phyloP scores from a whole-genome alignment of 768 basidiomycete species.

The Tricholoma hemisulphureum region DNA sequence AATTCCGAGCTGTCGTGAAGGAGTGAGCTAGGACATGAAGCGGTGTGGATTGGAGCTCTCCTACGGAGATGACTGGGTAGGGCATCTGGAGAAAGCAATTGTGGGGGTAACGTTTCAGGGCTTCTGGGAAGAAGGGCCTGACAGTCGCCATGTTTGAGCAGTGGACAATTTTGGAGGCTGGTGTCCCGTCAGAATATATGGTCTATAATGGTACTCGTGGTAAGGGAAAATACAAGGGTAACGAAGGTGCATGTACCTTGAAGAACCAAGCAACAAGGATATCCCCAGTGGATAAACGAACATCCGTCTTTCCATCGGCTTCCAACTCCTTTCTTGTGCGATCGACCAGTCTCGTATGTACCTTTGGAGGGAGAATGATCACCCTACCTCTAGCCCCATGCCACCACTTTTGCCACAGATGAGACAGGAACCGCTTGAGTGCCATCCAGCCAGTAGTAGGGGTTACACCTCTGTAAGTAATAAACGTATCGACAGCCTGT shows the following conservation, averaged over 20 bases:
- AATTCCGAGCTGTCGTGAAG: conserved; percentile 19
- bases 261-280: conserved; percentile 41
- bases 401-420: conserved; percentile 39
- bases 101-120: neutral
- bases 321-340: conserved; percentile 26
- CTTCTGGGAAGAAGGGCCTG: neutral
- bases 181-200: neutral
- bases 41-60: neutral
- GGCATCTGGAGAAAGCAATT: neutral
- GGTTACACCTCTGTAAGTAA: conserved; percentile 23
- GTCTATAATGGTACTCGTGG: neutral
- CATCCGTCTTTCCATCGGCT: conserved; percentile 12
- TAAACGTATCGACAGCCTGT: neutral
- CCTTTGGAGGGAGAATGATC: conserved; percentile 32
- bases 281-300: conserved; percentile 35
- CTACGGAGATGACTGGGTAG: neutral
- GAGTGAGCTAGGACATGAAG: neutral
- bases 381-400: conserved; percentile 34
- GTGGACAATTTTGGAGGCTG: neutral
- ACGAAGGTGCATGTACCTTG: conserved; percentile 27
- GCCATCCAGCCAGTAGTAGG: conserved; percentile 28
- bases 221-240: conserved; percentile 24
- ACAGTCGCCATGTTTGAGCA: neutral
- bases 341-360: conserved; percentile 28
- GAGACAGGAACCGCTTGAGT: conserved; percentile 33